Conservation (phyloP, 1,284 basidiomycete species). For the Hemileia vastatrix region DNA sequence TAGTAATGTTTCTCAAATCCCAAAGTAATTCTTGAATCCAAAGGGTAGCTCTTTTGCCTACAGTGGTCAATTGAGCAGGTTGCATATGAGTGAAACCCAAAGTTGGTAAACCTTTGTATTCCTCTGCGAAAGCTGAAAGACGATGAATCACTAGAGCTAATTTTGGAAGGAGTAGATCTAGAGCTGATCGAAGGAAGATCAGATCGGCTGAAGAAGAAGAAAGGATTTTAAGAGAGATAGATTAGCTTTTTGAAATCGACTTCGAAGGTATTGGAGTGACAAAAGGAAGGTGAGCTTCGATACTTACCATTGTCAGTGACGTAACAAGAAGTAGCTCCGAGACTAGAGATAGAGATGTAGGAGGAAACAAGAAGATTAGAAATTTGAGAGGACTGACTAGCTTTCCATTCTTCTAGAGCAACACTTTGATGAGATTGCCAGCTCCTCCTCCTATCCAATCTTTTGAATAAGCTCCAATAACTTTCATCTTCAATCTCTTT, state of each 20-base stretch:
- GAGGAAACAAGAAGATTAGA: constrained; percentile 11
- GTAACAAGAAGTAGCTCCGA: constrained; percentile 96
- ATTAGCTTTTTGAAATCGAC: too few relatives aligned
- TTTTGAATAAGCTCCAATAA: too few relatives aligned
- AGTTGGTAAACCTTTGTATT: constrained; percentile 48
- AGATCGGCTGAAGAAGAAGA: constrained; percentile 58
- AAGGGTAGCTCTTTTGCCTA: constrained; percentile 90
- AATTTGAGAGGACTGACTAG: too few relatives aligned
- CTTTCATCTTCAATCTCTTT: background rate
- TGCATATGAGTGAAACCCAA: constrained; percentile 99
- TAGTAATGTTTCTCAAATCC: constrained; percentile 87
- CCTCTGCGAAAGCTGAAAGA: constrained; percentile 63
- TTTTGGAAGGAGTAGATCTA: constrained; percentile 74
- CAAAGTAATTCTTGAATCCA: constrained; percentile 94
- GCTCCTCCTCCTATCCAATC: too few relatives aligned
- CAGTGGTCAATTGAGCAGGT: constrained; percentile 92
- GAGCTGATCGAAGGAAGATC: constrained; percentile 83
- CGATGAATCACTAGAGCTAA: constrained; percentile 82
- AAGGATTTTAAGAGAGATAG: constrained; percentile 7
- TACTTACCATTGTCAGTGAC: constrained; percentile 75
- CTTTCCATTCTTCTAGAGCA: too few relatives aligned
- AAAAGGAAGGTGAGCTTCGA: background rate
- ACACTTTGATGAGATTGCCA: too few relatives aligned
- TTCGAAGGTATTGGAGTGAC: constrained; percentile 3
- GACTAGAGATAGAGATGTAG: constrained; percentile 47